Evolutionary conservation across 1,284 basidiomycete species (phyloP), one percentile per base, ranked within the genome.

Genomic region (Mycosarcoma maydis): DNA sequence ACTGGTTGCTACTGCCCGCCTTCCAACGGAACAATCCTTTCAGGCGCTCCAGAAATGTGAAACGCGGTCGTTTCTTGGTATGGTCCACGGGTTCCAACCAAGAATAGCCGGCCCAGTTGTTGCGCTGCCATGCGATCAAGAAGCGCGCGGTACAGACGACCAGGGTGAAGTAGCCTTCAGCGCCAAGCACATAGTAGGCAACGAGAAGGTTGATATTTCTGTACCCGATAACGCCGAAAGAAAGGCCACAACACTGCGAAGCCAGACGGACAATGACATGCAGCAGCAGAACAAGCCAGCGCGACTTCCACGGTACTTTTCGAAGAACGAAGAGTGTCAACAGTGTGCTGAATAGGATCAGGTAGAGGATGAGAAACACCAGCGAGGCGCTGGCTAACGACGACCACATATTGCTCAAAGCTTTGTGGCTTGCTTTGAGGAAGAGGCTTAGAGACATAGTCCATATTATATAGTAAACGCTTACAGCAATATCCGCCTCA

Each of bases 151-250:
- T 51, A 37, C 70, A 75, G 6, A 76, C 49, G 19, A 75, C 64
- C 8, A 77, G 59, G 6, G 66, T 55, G 36, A 75, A 77, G 46
- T 73, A 73, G 1, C 73, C 75, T 46, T 73, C 66, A 11, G 71
- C 67, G 26, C 52, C 61, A 4, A 75, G 47, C 34, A 77, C 49
- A 29, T 66, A 53, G 55, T 75, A 73, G 13, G 66, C 75, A 36
- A 75, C 43, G 24, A 72, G 59, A 14, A 66, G 19, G 26, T 45
- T 3, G n/a, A 54, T 48, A 33, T 64, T 52, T 8, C 29, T 29
- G 34, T 48, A 64, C 22, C 58, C 58, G 16, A 58, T n/a, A 32
- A 69, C 27, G 36, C 60, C 68, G 26, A 74, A 72, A 7, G 52
- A 59, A 23, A 74, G 29, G 16, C 72, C 72, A 36, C 50, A 51